These are phyloP conservation scores for Mycotypha africana DNA, from an alignment of 371 early-diverging fungal genomes.

Conservation along the genomic window DNA sequence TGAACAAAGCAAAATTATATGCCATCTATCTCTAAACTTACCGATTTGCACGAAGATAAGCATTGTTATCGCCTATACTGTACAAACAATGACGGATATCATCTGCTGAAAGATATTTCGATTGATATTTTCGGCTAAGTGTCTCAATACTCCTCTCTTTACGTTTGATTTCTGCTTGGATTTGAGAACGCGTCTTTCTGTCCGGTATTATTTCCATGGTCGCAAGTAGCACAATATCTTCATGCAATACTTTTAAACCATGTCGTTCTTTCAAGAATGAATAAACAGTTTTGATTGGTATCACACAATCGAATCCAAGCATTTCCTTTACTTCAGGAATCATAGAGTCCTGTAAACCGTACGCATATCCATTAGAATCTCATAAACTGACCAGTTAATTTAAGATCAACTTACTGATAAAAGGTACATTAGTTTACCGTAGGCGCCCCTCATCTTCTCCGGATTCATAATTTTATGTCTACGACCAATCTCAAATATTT, in stretches of 20 bases:
- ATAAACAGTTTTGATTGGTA: constrained; percentile 87
- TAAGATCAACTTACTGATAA: constrained; percentile 51
- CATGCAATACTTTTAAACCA: constrained; percentile 66
- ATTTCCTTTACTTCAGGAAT: constrained; percentile 83
- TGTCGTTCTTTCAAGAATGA: constrained; percentile 59
- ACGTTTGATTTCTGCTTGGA: constrained; percentile 81
- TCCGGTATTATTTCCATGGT: constrained; percentile 87
- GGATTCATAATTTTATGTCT: constrained; percentile 97
- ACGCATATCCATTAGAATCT: neutral
- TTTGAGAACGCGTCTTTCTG: constrained; percentile 68
- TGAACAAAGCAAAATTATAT: neutral
- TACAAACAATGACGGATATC: constrained; percentile 85
- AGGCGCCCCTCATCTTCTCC: constrained; percentile 92
- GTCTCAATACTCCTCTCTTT: constrained; percentile 90
- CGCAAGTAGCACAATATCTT: constrained; percentile 76
- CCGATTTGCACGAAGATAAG: constrained; percentile 83
- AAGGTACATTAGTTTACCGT: constrained; percentile 94
- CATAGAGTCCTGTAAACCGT: constrained; percentile 67
- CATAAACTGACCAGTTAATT: no score
- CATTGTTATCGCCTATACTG: constrained; percentile 94
- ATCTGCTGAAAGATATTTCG: constrained; percentile 50
- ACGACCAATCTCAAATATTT: constrained; percentile 93
- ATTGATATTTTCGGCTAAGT: constrained; percentile 76
- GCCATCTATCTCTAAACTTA: constrained; percentile 22
- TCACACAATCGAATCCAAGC: constrained; percentile 76